These are phyloP conservation scores for Saururus chinensis DNA, from an alignment of 164 flowering plant species.

Conservation along the genomic window DNA sequence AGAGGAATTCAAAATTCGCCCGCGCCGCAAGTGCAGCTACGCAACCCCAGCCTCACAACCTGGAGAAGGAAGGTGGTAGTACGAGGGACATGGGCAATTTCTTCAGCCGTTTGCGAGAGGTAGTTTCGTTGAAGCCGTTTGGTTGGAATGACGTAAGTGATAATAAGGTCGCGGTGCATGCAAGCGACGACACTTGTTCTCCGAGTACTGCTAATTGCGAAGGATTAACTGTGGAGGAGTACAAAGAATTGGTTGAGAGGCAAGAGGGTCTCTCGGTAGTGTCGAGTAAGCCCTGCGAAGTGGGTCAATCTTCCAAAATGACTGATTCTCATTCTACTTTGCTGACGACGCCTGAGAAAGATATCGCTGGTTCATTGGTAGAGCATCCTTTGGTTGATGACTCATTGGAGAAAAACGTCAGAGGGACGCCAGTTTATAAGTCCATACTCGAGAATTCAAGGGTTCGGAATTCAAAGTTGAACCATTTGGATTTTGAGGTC, in stretches of 20 bases:
- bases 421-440: background rate
- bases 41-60: constrained; percentile 1
- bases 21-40: constrained; percentile 2
- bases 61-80: background rate
- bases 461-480: constrained; percentile 5
- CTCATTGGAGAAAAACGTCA: background rate
- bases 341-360: background rate
- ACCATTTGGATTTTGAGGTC: constrained; percentile 25
- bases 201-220: background rate
- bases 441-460: background rate
- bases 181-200: background rate
- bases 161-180: background rate
- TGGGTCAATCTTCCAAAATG: background rate
- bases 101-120: background rate
- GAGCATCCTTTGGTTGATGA: constrained; percentile 4
- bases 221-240: constrained; percentile 4
- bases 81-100: background rate
- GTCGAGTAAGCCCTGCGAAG: background rate
- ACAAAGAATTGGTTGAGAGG: constrained; percentile 2
- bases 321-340: background rate
- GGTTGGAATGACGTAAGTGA: background rate
- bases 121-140: background rate
- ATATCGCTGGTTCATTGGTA: constrained; percentile 21
- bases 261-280: constrained; percentile 1
- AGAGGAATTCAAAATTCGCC: constrained; percentile 25